Conservation (phyloP, 2,329 filamentous ascomycete species). For the Colletotrichum godetiae region DNA sequence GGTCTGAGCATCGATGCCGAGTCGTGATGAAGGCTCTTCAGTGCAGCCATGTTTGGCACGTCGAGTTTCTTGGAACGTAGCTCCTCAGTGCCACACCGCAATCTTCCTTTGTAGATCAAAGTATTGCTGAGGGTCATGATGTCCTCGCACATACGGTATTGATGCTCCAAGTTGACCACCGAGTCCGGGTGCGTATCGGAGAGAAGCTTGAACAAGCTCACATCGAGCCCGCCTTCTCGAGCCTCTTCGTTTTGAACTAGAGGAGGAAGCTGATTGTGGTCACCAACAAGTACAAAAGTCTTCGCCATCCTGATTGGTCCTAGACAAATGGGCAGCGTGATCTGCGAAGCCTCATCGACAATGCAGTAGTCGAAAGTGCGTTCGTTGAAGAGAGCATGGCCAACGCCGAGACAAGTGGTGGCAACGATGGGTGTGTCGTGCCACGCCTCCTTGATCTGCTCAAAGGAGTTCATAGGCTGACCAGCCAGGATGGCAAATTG, state of each 20-base stretch:
- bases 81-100: constrained; percentile 87
- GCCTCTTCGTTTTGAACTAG: constrained; percentile 94
- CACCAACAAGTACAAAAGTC: constrained; percentile 94
- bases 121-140: constrained; percentile 95
- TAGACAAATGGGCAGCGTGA: constrained; percentile 93
- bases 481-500: constrained; percentile 85
- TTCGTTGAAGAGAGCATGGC: constrained; percentile 87
- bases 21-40: constrained; percentile 71
- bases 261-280: constrained; percentile 95
- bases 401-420: constrained; percentile 93
- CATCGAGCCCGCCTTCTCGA: constrained; percentile 84
- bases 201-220: constrained; percentile 93
- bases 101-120: constrained; percentile 89
- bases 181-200: constrained; percentile 89
- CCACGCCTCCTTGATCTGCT: constrained; percentile 86
- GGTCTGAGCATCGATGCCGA: constrained; percentile 55
- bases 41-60: constrained; percentile 73
- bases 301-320: constrained; percentile 93
- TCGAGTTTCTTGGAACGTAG: constrained; percentile 77
- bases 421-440: constrained; percentile 90
- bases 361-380: constrained; percentile 98
- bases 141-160: constrained; percentile 98
- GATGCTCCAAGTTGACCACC: constrained; percentile 92
- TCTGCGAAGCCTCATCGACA: constrained; percentile 97
- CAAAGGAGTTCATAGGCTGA: constrained; percentile 79